Evolutionary conservation across 495 filamentous ascomycete genomes (phyloP).

Genomic region (Glonium stellatum): DNA sequence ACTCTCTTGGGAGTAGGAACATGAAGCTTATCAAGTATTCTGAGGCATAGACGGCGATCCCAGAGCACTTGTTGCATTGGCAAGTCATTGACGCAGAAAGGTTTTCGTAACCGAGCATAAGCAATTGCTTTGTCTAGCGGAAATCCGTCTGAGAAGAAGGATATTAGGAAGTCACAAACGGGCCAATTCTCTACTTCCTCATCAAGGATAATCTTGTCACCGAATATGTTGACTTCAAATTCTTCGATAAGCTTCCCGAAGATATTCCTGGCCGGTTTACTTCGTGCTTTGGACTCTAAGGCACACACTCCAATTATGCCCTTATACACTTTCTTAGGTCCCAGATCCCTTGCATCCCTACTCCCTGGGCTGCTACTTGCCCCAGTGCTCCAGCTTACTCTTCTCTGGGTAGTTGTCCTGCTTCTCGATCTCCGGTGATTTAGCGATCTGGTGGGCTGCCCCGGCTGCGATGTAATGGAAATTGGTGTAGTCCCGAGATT

Average conservation of each 20-base stretch:
- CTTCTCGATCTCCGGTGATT: slow-evolving; percentile 50
- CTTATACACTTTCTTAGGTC: slow-evolving; percentile 36
- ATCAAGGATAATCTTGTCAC: slow-evolving; percentile 95
- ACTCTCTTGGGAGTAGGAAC: slow-evolving; percentile 83
- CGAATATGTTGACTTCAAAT: slow-evolving; percentile 94
- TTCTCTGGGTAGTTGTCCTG: slow-evolving; percentile 59
- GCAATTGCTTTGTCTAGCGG: slow-evolving; percentile 94
- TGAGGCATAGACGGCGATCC: slow-evolving; percentile 86
- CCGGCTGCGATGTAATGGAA: slow-evolving; percentile 18
- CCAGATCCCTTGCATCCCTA: slow-evolving; percentile 43
- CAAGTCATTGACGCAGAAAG: slow-evolving; percentile 94
- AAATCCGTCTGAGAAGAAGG: slow-evolving; percentile 96
- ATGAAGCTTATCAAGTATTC: slow-evolving; percentile 77
- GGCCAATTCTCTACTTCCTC: slow-evolving; percentile 66
- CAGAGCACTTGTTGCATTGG: slow-evolving; percentile 97
- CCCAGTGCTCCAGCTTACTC: slow-evolving; percentile 69
- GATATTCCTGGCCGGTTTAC: slow-evolving; percentile 93
- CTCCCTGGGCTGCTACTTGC: slow-evolving; percentile 65
- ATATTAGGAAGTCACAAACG: slow-evolving; percentile 83
- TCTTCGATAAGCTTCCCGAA: slow-evolving; percentile 86
- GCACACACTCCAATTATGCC: slow-evolving; percentile 89
- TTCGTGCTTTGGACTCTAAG: slow-evolving; percentile 88
- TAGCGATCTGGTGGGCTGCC: background rate
- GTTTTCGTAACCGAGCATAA: slow-evolving; percentile 83
- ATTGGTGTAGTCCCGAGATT: slow-evolving; percentile 40